phyloP scores from a whole-genome alignment of 108 stramenopile species.

The Skeletonema potamos region DNA sequence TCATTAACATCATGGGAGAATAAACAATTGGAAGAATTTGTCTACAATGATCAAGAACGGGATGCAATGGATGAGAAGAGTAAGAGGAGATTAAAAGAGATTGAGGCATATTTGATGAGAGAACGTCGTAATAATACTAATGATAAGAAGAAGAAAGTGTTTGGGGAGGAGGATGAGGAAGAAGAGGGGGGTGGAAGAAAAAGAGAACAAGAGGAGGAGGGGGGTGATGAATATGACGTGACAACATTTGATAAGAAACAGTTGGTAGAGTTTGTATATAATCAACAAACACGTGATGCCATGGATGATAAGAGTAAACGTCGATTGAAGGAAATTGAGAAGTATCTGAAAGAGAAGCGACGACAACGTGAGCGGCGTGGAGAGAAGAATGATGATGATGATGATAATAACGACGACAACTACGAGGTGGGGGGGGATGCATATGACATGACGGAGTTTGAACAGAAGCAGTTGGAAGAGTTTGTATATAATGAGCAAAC shows the following conservation, averaged over 20 bases:
- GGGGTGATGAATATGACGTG: neutral
- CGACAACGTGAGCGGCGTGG: neutral
- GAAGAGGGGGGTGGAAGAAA: too few species aligned
- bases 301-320: neutral
- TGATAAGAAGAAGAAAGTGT: too few species aligned
- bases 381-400: neutral
- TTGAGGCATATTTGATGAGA: neutral
- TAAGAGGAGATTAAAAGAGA: neutral
- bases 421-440: too few species aligned
- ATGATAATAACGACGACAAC: neutral
- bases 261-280: neutral
- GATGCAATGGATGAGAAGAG: neutral
- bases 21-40: neutral
- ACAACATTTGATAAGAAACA: neutral
- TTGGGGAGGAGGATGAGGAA: too few species aligned
- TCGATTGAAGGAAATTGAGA: neutral
- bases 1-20: neutral
- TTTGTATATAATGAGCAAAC: neutral
- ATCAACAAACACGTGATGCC: neutral
- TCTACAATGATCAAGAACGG: constrained; percentile 1
- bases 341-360: neutral
- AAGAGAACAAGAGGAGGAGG: neutral
- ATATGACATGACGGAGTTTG: neutral
- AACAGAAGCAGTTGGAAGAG: neutral
- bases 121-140: neutral